Evolutionary conservation across 2,329 filamentous ascomycete genomes (phyloP).

Genomic region (Fusarium dlaminii): DNA sequence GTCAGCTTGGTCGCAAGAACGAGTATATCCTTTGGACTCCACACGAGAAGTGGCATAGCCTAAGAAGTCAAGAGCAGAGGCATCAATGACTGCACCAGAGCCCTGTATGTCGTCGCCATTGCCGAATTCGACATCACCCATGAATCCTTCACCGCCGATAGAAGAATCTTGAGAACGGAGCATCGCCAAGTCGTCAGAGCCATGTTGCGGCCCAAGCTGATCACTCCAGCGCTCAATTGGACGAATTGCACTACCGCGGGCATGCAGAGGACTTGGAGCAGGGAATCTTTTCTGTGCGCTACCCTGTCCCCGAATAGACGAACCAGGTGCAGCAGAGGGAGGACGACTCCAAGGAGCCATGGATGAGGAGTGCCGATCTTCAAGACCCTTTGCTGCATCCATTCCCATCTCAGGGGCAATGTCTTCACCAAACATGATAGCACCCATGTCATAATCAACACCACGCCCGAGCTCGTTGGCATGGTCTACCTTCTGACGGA

Average conservation of each 20-base stretch:
- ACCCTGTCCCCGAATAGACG: conserved; percentile 54
- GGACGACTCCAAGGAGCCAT: conserved; percentile 63
- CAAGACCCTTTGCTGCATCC: conserved; percentile 71
- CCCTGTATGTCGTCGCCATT: conserved; percentile 43
- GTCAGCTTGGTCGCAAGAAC: conserved; percentile 45
- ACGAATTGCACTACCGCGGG: conserved; percentile 48
- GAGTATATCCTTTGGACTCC: conserved; percentile 45
- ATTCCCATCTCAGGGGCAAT: conserved; percentile 72
- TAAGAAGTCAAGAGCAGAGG: conserved; percentile 58
- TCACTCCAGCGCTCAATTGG: conserved; percentile 61
- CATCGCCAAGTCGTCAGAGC: conserved; percentile 47
- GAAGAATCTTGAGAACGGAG: conserved; percentile 45
- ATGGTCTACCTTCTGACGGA: conserved; percentile 49
- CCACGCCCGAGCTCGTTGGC: conserved; percentile 44
- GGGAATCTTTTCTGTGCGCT: conserved; percentile 48
- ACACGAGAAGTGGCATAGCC: conserved; percentile 52
- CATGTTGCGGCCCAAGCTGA: conserved; percentile 44
- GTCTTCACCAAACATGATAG: conserved; percentile 51
- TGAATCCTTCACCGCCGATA: conserved; percentile 39
- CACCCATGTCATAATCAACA: conserved; percentile 39
- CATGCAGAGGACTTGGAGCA: conserved; percentile 52
- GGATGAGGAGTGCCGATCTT: conserved; percentile 69
- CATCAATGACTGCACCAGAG: conserved; percentile 53
- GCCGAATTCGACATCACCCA: conserved; percentile 27
- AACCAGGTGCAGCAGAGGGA: conserved; percentile 57